Conservation (phyloP, 1,284 basidiomycete genomes). For the Austropuccinia psidii region DNA sequence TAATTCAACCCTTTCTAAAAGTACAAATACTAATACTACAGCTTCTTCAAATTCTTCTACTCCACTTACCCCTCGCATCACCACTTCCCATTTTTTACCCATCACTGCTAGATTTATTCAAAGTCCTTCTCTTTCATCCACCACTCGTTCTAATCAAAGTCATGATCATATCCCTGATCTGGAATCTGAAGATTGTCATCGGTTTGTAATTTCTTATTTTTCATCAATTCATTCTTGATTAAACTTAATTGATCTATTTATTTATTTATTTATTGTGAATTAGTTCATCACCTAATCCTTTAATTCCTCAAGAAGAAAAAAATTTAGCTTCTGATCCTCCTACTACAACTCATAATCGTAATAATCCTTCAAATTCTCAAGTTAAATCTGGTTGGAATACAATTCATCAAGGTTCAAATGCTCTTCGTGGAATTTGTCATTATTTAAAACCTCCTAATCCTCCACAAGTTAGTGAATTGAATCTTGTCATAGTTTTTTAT, state of each 20-base stretch:
- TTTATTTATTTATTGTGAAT: too few species aligned
- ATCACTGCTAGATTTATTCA: slow-evolving; percentile 85
- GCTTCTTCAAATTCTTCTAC: slow-evolving; percentile 33
- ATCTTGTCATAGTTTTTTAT: neutral
- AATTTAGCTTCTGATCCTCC: too few species aligned
- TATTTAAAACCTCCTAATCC: slow-evolving; percentile 38
- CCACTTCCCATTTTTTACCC: slow-evolving; percentile 60
- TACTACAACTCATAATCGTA: too few species aligned
- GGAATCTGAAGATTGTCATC: slow-evolving; percentile 34
- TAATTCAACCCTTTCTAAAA: slow-evolving; percentile 41
- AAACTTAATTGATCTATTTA: too few species aligned
- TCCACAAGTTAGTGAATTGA: slow-evolving; percentile 55
- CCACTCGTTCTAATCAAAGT: slow-evolving; percentile 15
- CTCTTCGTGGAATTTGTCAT: slow-evolving; percentile 36
- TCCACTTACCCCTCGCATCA: slow-evolving; percentile 32
- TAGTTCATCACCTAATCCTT: too few species aligned
- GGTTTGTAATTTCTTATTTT: too few species aligned
- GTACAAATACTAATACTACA: slow-evolving; percentile 38
- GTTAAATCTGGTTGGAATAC: too few species aligned
- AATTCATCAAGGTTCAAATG: neutral
- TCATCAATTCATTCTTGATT: too few species aligned
- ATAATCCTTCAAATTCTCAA: too few species aligned
- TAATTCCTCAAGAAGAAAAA: too few species aligned
- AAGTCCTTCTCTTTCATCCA: slow-evolving; percentile 51
- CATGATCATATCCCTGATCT: slow-evolving; percentile 33